phyloP scores from a whole-genome alignment of 495 filamentous ascomycete genomes.

The Penicillium coprophilum region DNA sequence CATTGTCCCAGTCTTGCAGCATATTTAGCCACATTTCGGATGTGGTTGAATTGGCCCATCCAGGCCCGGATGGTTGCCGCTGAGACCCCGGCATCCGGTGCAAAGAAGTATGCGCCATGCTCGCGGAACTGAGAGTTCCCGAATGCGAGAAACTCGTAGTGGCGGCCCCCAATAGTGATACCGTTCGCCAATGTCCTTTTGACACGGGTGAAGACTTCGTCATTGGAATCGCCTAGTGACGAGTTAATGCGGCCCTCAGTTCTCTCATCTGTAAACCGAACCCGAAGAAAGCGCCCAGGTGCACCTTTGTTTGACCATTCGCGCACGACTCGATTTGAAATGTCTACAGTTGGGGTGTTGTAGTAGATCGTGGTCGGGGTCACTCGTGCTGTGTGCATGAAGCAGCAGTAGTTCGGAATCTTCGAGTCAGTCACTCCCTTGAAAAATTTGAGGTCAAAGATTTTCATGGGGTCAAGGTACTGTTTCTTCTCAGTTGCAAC shows the following conservation, averaged over 20 bases:
- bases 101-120: constrained; percentile 88
- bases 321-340: constrained; percentile 83
- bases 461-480: constrained; percentile 68
- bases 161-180: constrained; percentile 75
- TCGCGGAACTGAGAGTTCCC: constrained; percentile 96
- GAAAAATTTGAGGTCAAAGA: constrained; percentile 59
- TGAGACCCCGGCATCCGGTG: constrained; percentile 56
- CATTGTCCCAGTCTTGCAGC: constrained; percentile 88
- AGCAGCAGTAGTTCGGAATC: constrained; percentile 70
- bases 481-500: constrained; percentile 57
- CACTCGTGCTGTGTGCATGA: constrained; percentile 70
- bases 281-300: constrained; percentile 82
- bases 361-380: constrained; percentile 83
- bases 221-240: constrained; percentile 53
- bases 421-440: constrained; percentile 48
- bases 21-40: constrained; percentile 77
- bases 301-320: constrained; percentile 61
- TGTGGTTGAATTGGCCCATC: constrained; percentile 87
- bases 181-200: constrained; percentile 71
- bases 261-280: constrained; percentile 87
- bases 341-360: constrained; percentile 74
- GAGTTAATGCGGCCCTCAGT: constrained; percentile 59
- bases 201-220: constrained; percentile 74
- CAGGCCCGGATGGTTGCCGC: constrained; percentile 76
- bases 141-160: constrained; percentile 89